phyloP scores from a whole-genome alignment of 2,329 filamentous ascomycete genomes.

The Colletotrichum agaves region DNA sequence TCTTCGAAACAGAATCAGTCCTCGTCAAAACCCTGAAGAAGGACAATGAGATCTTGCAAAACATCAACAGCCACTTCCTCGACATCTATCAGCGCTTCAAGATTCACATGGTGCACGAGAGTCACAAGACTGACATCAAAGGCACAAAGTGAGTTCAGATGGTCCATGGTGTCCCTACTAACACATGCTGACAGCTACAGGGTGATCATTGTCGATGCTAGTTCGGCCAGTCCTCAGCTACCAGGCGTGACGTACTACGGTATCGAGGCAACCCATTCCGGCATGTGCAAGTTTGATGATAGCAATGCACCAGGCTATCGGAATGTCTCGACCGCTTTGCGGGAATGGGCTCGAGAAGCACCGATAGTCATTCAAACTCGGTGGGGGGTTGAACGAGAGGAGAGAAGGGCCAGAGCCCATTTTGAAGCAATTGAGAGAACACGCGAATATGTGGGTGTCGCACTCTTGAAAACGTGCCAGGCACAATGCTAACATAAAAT shows the following conservation, averaged over 20 bases:
- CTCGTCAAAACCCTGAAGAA: constrained; percentile 77
- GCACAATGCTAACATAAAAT: not conserved
- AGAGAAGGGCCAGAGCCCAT: constrained; percentile 55
- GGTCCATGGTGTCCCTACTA: too few relatives aligned
- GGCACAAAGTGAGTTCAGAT: constrained; percentile 60
- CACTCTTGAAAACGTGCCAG: not conserved
- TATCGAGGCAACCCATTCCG: constrained; percentile 77
- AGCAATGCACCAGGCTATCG: constrained; percentile 73
- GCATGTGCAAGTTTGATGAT: constrained; percentile 78
- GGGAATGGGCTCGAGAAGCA: constrained; percentile 64
- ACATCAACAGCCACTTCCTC: constrained; percentile 78
- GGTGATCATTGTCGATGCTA: constrained; percentile 74
- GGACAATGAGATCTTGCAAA: constrained; percentile 78
- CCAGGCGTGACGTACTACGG: constrained; percentile 78
- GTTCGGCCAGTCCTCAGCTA: constrained; percentile 75
- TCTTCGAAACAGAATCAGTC: constrained; percentile 75
- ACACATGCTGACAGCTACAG: constrained; percentile 40
- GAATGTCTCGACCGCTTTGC: constrained; percentile 59
- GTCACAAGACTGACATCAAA: constrained; percentile 75
- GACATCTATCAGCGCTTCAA: constrained; percentile 77
- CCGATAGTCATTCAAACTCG: constrained; percentile 63
- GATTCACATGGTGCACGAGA: constrained; percentile 82
- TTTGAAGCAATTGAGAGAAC: constrained; percentile 59
- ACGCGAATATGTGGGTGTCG: constrained; percentile 1
- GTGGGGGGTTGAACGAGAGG: constrained; percentile 70